Evolutionary conservation across 306 rosid species (phyloP), one percentile per base, ranked within the genome.

Genomic region (Lathyrus tuberosus): DNA sequence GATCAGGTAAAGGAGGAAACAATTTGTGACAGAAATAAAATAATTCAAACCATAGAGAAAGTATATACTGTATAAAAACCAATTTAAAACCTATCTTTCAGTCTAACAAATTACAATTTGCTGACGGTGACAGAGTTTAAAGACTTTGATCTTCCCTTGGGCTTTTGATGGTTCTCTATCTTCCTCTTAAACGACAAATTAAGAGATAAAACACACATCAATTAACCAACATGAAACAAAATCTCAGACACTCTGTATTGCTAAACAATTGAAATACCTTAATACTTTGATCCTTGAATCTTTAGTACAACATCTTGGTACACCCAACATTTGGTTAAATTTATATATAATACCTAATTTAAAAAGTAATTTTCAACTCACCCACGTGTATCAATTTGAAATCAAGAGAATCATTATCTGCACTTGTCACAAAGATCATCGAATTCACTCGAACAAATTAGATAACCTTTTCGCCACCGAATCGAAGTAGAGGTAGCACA

Each of bases 1-100:
- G 70, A 86, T 95, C 95, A 31, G 97, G 99, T 30, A 91, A 85
- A 71, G 97, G 99, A 69, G 99, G 99, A 68, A 91, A 86, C 17
- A 97, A 97, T 82, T 97, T 95, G 81, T 38, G 40, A 82, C 38
- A 64, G 68, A 37, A 72, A 80, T 10, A 69, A 37, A n/a, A 62
- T 6, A 62, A 54, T 37, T 37, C 38, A 56, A 75, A 67, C 11
- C 18, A 51, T 41, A 46, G 24, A 20, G 33, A 26, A n/a, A n/a
- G n/a, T n/a, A n/a, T n/a, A n/a, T n/a, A n/a, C n/a, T n/a, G 3
- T 48, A 48, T 8, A 16, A 8, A 10, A 53, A 53, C 33, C n/a
- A 8, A 53, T 53, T 7, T 53, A 22, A 47, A n/a, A 46, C 7
- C 3, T 2, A 3, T 15, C 22, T n/a, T n/a, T 15, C 5, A n/a